These are phyloP conservation scores for Furculomyces boomerangus DNA, from an alignment of 371 early-diverging fungal species.

Conservation along the genomic window DNA sequence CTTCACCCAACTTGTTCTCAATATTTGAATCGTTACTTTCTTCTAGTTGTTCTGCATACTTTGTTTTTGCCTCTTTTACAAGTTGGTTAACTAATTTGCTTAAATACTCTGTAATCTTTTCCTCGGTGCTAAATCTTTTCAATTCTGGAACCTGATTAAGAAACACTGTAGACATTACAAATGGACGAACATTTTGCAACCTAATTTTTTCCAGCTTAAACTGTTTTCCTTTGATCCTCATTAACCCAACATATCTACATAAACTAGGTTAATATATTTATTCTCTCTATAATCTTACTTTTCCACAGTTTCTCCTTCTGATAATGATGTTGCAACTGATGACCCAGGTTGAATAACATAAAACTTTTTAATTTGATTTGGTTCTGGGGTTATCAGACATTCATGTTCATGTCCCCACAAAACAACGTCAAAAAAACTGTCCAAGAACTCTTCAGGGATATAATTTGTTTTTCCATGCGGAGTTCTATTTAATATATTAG, in stretches of 20 bases:
- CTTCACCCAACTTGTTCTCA: constrained; percentile 6
- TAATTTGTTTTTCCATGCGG: constrained; percentile 67
- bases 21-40: background rate
- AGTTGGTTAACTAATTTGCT: constrained; percentile 37
- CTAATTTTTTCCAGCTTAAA: constrained; percentile 56
- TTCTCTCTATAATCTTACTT: constrained; percentile 34
- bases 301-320: constrained; percentile 67
- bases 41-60: constrained; percentile 33
- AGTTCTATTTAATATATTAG: constrained; percentile 24
- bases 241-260: constrained; percentile 47
- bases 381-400: constrained; percentile 62
- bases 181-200: constrained; percentile 72
- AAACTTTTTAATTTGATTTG: constrained; percentile 42
- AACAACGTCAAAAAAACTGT: constrained; percentile 70
- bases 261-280: background rate
- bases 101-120: constrained; percentile 29
- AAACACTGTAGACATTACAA: constrained; percentile 54
- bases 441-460: constrained; percentile 79
- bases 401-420: constrained; percentile 99
- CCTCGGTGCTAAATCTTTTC: constrained; percentile 19
- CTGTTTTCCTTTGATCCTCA: constrained; percentile 38
- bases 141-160: constrained; percentile 32
- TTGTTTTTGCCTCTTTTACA: constrained; percentile 37
- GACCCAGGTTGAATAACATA: constrained; percentile 91
- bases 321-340: constrained; percentile 90